Evolutionary conservation across 306 rosid genomes (phyloP).

Genomic region (Alnus glutinosa): DNA sequence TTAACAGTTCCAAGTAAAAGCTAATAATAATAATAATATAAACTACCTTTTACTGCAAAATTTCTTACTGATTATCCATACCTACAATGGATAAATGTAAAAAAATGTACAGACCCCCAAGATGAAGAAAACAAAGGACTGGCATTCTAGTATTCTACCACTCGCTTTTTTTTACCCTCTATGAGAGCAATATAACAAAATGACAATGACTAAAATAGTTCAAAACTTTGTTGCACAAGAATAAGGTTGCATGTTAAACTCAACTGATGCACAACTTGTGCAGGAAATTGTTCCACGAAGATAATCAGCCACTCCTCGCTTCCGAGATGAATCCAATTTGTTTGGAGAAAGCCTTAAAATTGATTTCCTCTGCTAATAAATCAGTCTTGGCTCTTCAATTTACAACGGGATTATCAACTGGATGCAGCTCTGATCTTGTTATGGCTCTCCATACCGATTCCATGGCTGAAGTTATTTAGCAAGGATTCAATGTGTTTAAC

Average conservation of each 20-base stretch:
- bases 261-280: not conserved
- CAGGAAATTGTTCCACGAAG: not conserved
- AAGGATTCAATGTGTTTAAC: constrained; percentile 76
- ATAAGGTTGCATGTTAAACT: not conserved
- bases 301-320: not conserved
- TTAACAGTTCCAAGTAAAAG: not conserved
- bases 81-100: not conserved
- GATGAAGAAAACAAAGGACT: not conserved
- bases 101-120: not conserved
- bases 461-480: constrained; percentile 66
- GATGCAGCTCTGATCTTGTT: constrained; percentile 34
- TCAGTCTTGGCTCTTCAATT: not conserved
- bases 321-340: not conserved
- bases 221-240: not conserved
- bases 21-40: not conserved
- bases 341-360: not conserved
- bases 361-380: not conserved
- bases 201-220: not conserved
- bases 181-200: not conserved
- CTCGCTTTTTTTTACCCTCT: not conserved
- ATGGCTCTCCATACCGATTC: constrained; percentile 44
- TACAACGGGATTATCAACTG: constrained; percentile 27
- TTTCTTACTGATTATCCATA: not conserved
- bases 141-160: not conserved
- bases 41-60: not conserved